phyloP scores from a whole-genome alignment of 208 protist genomes.

The Trypanosoma mega region DNA sequence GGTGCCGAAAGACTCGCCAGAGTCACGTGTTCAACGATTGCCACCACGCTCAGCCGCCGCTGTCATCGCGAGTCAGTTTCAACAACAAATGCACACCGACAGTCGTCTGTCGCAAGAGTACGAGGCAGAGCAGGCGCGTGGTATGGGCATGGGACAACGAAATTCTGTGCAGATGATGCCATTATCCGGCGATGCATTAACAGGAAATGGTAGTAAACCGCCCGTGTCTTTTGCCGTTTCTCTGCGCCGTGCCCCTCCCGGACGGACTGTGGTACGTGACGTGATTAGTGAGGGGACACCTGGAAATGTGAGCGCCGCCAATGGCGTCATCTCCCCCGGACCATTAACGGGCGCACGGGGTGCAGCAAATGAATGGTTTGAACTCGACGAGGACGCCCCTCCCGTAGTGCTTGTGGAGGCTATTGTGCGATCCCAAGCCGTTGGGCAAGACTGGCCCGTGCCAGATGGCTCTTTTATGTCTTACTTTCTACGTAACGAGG shows the following conservation, averaged over 20 bases:
- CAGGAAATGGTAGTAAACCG: background rate
- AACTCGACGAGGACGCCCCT: no score
- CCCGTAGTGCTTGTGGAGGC: background rate
- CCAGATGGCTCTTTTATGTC: slow-evolving; percentile 15
- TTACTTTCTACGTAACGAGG: slow-evolving; percentile 31
- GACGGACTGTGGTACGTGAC: slow-evolving; percentile 13
- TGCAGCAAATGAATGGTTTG: no score
- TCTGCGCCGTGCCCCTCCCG: slow-evolving; percentile 6
- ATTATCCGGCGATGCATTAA: background rate
- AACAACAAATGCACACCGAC: no score
- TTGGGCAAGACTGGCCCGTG: slow-evolving; percentile 11
- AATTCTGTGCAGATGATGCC: background rate
- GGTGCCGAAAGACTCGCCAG: background rate
- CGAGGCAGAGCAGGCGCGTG: no score
- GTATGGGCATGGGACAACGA: background rate
- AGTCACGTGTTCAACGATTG: no score
- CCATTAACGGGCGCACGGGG: background rate
- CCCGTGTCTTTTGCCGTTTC: slow-evolving; percentile 19
- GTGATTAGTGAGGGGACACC: no score
- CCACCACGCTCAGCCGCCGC: no score
- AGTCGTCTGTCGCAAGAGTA: no score
- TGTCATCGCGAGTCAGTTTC: no score
- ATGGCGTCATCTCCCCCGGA: background rate
- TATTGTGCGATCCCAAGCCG: slow-evolving; percentile 12
- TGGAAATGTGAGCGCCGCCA: no score